Evolutionary conservation across 495 filamentous ascomycete species (phyloP).

Genomic region (Aspergillus saccharolyticus): DNA sequence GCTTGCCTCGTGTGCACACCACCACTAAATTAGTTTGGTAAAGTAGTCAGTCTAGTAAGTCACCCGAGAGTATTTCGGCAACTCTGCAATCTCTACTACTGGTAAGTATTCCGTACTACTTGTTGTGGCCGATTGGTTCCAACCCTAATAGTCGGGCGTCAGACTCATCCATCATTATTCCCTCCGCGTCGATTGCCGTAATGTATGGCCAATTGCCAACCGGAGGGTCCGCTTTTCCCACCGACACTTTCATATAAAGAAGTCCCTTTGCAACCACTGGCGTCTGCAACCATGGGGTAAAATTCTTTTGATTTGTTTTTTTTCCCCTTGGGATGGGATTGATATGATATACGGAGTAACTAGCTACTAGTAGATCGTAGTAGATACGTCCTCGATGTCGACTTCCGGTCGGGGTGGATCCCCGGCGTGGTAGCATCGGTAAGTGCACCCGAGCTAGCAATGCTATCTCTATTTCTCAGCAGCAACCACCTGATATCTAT

Average conservation of each 20-base stretch:
- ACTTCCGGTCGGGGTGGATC: conserved; percentile 7
- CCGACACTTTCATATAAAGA: neutral
- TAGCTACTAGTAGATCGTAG: conserved; percentile 15
- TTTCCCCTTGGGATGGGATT: neutral
- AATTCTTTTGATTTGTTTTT: neutral
- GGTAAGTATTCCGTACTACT: too few relatives aligned
- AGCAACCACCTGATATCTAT: neutral
- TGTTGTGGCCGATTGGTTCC: neutral
- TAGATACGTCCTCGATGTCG: conserved; percentile 6
- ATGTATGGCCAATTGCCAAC: neutral
- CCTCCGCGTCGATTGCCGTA: neutral
- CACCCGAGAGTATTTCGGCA: neutral
- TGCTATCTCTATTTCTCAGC: neutral
- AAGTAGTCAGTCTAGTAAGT: neutral
- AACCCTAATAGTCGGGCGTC: neutral
- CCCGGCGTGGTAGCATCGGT: conserved; percentile 2
- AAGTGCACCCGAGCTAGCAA: conserved; percentile 5
- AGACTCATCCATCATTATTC: conserved; percentile 1
- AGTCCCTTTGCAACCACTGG: neutral
- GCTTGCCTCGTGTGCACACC: neutral
- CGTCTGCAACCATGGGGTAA: neutral
- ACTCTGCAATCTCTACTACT: neutral
- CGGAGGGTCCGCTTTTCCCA: conserved; percentile 1
- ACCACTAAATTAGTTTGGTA: neutral
- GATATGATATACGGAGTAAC: conserved; percentile 13